A percentile compares a stretch with the other conserved stretches of the same genome.
Conservation (phyloP, 2,329 filamentous ascomycete species). For the Fusarium buxicola region DNA sequence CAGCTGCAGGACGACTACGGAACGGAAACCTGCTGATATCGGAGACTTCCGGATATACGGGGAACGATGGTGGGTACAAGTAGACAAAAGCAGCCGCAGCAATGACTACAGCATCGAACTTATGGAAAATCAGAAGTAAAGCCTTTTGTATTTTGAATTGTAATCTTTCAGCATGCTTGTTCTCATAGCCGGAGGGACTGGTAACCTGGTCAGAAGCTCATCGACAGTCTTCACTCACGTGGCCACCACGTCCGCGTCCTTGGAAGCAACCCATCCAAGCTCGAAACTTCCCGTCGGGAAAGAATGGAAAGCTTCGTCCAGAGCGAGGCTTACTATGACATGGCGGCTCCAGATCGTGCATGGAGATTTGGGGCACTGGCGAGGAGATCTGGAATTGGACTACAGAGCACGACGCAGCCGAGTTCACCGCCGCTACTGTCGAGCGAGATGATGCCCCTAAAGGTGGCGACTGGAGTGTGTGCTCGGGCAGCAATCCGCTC, state of each 20-base stretch:
- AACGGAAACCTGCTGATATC: too few species aligned
- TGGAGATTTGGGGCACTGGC: slow-evolving; percentile 1
- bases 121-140: too few species aligned
- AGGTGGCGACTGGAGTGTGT: slow-evolving; percentile 6
- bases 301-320: slow-evolving; percentile 46
- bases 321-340: slow-evolving; percentile 43
- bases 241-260: slow-evolving; percentile 52
- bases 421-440: not conserved
- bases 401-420: not conserved
- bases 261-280: slow-evolving; percentile 46
- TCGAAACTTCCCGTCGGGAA: slow-evolving; percentile 27
- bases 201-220: slow-evolving; percentile 50
- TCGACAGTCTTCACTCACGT: slow-evolving; percentile 38
- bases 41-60: too few species aligned
- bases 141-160: too few species aligned
- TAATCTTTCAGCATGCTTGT: slow-evolving; percentile 47
- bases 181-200: slow-evolving; percentile 52
- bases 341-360: slow-evolving; percentile 48
- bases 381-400: slow-evolving; percentile 1
- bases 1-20: too few species aligned
- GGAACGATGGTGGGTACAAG: too few species aligned
- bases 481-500: not conserved
- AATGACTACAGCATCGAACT: too few species aligned
- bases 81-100: too few species aligned
- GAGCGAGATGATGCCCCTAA: not conserved